phyloP scores from a whole-genome alignment of 495 filamentous ascomycete species.

The Ramalina peruviana region DNA sequence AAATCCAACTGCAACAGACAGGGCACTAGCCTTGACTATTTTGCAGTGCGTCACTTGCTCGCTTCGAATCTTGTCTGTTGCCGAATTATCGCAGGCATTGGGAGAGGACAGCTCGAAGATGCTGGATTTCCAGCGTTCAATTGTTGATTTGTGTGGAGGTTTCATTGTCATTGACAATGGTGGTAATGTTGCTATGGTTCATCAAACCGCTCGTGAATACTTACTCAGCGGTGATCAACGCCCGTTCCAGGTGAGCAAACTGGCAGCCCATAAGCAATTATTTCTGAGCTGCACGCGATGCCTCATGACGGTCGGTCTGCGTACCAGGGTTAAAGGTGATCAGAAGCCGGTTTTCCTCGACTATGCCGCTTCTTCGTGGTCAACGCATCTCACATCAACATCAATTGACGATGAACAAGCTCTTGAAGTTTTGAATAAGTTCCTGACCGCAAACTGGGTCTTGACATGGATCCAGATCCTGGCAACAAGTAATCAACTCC shows the following conservation, averaged over 20 bases:
- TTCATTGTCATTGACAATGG: conserved; percentile 26
- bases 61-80: conserved; percentile 18
- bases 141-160: conserved; percentile 25
- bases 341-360: conserved; percentile 9
- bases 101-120: conserved; percentile 12
- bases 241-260: conserved; percentile 8
- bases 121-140: conserved; percentile 21
- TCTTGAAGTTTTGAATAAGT: conserved; percentile 4
- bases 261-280: conserved; percentile 8
- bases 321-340: conserved; percentile 7
- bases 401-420: neutral
- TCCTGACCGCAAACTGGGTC: conserved; percentile 6
- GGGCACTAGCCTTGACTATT: conserved; percentile 17
- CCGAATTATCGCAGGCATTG: conserved; percentile 20
- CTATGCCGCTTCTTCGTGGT: conserved; percentile 21
- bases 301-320: conserved; percentile 11
- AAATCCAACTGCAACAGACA: conserved; percentile 9
- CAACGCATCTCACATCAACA: conserved; percentile 17
- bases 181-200: conserved; percentile 23
- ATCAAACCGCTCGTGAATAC: conserved; percentile 31
- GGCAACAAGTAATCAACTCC: conserved; percentile 3
- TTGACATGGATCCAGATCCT: conserved; percentile 15
- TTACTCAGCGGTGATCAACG: conserved; percentile 13
- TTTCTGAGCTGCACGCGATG: conserved; percentile 16
- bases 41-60: conserved; percentile 21